Base-by-base conservation (phyloP, 495 filamentous ascomycete species). In the Aeminium ludgeri region DNA sequence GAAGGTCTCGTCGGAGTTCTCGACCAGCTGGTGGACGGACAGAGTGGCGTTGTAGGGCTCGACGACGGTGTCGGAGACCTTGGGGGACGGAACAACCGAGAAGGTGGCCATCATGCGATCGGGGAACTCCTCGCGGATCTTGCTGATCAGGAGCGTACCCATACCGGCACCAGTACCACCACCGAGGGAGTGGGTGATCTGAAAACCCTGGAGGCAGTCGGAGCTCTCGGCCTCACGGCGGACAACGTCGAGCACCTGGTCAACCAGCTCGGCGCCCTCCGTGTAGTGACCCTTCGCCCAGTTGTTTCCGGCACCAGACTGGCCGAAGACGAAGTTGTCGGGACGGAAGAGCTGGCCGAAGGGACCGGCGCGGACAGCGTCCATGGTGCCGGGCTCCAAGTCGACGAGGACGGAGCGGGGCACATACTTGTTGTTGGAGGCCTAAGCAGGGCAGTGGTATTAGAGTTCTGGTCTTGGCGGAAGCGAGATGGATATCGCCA, bases 251-350 rank as follows among this genome's bases (percentile, higher is more conserved):
- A 99, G 72, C 48, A 99, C 89, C 55, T 94, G 74, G 69, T 99
- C 89, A 39, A 99, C 89, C 51, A 99, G 75, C 73, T 99, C 89
- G 56, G 89, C 89, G 73, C 89, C 89, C 73, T 99, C 89, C 44
- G 89, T 99, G 76, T 99, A 99, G 67, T 99, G 89, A 63, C 89
- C 89, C 80, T 99, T 99, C 62, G 89, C 89, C 89, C 89, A 99
- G 73, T 96, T 99, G 82, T 99, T 99, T 69, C 89, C 89, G 56
- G 89, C 89, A 73, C 89, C 87, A 51, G 89, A 96, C 70, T 99
- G 89, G 50, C 89, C 89, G 68, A 96, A 96, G 60, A 99, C 84
- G 70, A 99, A 96, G 78, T 99, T 99, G 73, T 99, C 89, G 57
- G 89, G 89, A 55, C 89, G 86, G 83, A 99, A 99, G 59, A 99